Percentiles rank a stretch among this genome's conserved stretches.
Evolutionary conservation across 495 filamentous ascomycete species (phyloP).

Genomic region (Daldinia caldariorum): DNA sequence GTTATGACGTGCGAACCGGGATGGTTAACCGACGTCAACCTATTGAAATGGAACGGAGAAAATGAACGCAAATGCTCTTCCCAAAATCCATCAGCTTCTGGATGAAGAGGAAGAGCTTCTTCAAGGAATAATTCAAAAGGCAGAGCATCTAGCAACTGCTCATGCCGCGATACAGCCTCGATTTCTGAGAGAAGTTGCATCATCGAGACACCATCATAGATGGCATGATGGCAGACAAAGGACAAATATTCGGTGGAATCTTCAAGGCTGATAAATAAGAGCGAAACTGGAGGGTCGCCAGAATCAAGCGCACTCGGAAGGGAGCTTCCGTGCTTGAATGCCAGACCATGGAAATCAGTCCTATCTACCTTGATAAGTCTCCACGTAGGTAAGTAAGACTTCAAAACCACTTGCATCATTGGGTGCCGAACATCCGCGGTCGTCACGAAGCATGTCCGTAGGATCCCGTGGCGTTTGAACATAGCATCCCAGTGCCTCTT

Average conservation of each 20-base stretch:
- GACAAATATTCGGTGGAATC: slow-evolving; percentile 57
- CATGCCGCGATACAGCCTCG: slow-evolving; percentile 59
- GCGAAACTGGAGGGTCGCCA: slow-evolving; percentile 50
- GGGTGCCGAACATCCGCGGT: slow-evolving; percentile 61
- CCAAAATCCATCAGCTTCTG: slow-evolving; percentile 70
- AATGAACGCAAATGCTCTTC: slow-evolving; percentile 58
- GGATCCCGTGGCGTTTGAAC: slow-evolving; percentile 67
- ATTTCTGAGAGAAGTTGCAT: slow-evolving; percentile 71
- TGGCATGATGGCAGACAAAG: slow-evolving; percentile 76
- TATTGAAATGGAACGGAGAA: slow-evolving; percentile 56
- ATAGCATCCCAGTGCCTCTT: slow-evolving; percentile 60
- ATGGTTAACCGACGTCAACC: slow-evolving; percentile 5
- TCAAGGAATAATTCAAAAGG: slow-evolving; percentile 57
- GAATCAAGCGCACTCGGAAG: slow-evolving; percentile 48
- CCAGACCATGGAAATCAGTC: slow-evolving; percentile 32
- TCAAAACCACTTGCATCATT: slow-evolving; percentile 68
- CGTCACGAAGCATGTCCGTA: slow-evolving; percentile 70
- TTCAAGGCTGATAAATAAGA: slow-evolving; percentile 45
- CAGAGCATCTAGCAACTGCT: slow-evolving; percentile 54
- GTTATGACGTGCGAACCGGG: slow-evolving; percentile 9
- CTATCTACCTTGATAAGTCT: slow-evolving; percentile 34
- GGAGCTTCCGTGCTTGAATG: slow-evolving; percentile 39
- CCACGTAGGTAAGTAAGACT: slow-evolving; percentile 48
- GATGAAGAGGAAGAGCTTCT: slow-evolving; percentile 40
- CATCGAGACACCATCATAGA: slow-evolving; percentile 82